phyloP scores from a whole-genome alignment of 805 yeast genomes.

The Pichia thaimueangensis region DNA sequence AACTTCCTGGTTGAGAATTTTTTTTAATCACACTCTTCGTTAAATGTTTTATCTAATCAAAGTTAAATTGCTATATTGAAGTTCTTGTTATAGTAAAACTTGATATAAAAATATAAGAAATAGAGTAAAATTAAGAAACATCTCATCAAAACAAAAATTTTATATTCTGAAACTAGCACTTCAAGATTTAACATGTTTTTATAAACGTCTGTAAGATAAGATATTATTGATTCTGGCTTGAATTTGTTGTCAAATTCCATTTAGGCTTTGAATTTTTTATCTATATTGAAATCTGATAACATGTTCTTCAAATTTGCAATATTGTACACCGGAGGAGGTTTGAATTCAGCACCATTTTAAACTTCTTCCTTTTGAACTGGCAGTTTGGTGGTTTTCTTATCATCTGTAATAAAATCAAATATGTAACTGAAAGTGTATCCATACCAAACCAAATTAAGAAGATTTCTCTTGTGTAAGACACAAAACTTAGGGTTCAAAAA shows the following conservation, averaged over 20 bases:
- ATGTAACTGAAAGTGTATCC: constrained; percentile 1
- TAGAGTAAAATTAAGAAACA: constrained; percentile 5
- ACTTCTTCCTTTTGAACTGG: no score
- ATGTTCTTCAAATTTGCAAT: background rate
- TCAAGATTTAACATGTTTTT: constrained; percentile 3
- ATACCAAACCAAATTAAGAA: constrained; percentile 9
- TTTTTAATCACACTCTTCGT: constrained; percentile 1
- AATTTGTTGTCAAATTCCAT: background rate
- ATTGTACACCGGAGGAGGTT: background rate
- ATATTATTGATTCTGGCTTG: background rate
- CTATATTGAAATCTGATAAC: background rate
- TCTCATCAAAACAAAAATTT: constrained; percentile 9
- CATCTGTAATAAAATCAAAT: background rate
- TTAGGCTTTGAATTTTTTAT: background rate
- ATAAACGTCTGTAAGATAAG: constrained; percentile 5
- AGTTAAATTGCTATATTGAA: background rate
- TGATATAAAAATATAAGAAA: constrained; percentile 6
- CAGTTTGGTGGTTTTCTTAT: background rate
- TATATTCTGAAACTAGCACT: constrained; percentile 3
- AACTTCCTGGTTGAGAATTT: constrained; percentile 2
- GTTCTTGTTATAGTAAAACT: background rate
- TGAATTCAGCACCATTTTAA: background rate
- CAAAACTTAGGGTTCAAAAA: no score
- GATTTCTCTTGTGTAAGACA: constrained; percentile 6
- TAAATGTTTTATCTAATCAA: background rate